phyloP scores from a whole-genome alignment of 2,329 filamentous ascomycete genomes.

The Ceratocystis colombiana region DNA sequence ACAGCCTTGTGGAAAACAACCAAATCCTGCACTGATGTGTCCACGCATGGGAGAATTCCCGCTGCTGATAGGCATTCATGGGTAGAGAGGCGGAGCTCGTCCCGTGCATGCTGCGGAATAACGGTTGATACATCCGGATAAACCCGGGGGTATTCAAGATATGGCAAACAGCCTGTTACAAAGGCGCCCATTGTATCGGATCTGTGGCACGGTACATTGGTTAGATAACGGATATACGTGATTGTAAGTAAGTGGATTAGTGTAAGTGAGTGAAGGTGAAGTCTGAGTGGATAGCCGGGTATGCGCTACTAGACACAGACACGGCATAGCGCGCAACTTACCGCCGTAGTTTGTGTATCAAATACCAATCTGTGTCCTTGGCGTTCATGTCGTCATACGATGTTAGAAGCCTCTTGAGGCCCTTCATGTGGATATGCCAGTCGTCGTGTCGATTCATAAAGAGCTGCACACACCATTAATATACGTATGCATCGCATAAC shows the following conservation, averaged over 20 bases:
- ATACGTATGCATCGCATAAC: background rate
- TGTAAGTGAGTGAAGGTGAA: too few relatives aligned
- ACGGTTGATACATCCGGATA: constrained; percentile 22
- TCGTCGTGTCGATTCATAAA: constrained; percentile 24
- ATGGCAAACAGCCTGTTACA: constrained; percentile 21
- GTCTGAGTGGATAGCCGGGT: too few relatives aligned
- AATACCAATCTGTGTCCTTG: constrained; percentile 23
- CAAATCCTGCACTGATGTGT: constrained; percentile 15
- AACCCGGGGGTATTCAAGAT: constrained; percentile 24
- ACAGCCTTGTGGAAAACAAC: constrained; percentile 22
- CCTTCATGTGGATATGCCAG: constrained; percentile 25
- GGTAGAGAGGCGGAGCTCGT: constrained; percentile 14
- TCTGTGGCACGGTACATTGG: constrained; percentile 3
- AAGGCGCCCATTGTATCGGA: constrained; percentile 23
- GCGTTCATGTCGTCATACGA: constrained; percentile 20
- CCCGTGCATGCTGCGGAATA: constrained; percentile 14
- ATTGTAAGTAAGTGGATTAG: background rate
- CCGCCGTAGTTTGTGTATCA: constrained; percentile 24
- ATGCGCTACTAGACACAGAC: too few relatives aligned
- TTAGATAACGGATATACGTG: background rate
- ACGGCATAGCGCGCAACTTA: background rate
- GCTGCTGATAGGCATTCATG: constrained; percentile 14
- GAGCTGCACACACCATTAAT: constrained; percentile 13
- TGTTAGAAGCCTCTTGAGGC: constrained; percentile 22
- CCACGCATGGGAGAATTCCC: constrained; percentile 22